Evolutionary conservation across 1,284 basidiomycete species (phyloP), one percentile per base, ranked within the genome.

Genomic region (Cryptococcus wingfieldii): DNA sequence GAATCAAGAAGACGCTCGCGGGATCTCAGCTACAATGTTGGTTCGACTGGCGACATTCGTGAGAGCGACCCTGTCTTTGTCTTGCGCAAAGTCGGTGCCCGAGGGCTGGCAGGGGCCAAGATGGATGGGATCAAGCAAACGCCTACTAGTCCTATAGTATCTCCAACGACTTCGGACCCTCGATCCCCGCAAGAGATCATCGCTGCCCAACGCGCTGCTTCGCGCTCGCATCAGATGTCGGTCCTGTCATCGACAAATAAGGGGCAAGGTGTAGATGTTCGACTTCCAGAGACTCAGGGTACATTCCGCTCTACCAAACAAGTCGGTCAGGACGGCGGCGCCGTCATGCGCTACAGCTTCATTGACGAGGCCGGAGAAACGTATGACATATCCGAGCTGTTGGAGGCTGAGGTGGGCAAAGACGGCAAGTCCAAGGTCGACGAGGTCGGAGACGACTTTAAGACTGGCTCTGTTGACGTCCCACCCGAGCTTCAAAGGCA

Each of bases 371-470:
- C 88, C 59, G 90, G 91, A 9, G 88, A 89, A 74, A 87, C 87
- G 3, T 87, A 86, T 65, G 94, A 97, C 72, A 91, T 97, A 69
- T 93, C 89, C 67, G 86, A 92, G 59, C 88, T 96, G 55, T 83
- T 96, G 38, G 90, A 94, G 70, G 85, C 89, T 68, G 94, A 93
- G 66, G 86, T 86, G 81, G 80, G 83, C 14, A 82, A 81, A 51
- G 78, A 77, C 38, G 58, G 56, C 13, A 46, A 54, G 13, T 16
- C 14, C 5, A 10, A 38, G 54, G 58, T 16, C 39, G 31, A 37
- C 9, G 53, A 56, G 39, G 34, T 46, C 23, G 34, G 44, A 48
- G 28, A 19, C 31, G 51, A 46, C 23, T 18, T 10, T 38, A 55
- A 55, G n/a, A 56, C 31, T 34, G 31, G 31, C 31, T 34, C 23